Evolutionary conservation across 2,329 filamentous ascomycete species (phyloP), one percentile per base, ranked within the genome.

Genomic region (Alternaria sp.): DNA sequence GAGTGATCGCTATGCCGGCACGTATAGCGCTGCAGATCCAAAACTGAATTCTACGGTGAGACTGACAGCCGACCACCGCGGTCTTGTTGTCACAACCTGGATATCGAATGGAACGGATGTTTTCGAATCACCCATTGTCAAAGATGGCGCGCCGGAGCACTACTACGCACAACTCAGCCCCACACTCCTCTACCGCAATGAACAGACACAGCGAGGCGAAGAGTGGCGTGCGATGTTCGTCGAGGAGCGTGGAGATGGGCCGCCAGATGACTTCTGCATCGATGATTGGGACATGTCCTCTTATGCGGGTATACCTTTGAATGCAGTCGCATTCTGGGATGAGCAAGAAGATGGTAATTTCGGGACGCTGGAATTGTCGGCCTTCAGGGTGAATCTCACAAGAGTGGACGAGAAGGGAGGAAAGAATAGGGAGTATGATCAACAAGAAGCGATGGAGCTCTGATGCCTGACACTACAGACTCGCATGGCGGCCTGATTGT

Each of bases 261-360:
- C 62, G 18, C 55, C 9, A 52, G 73, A 79, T 53, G 78, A 81
- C 7, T 79, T 77, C 43, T 81, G 79, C 54, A 39, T 71, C 4
- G 69, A 67, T 0, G 66, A 80, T 57, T 62, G 78, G 5, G 76
- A 79, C 20, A 59, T 57, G 3, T 39, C 67, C 3, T 65, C 66
- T 20, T 81, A 80, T 62, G 78, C 67, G 3, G 74, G 70, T 2
- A 54, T 72, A 16, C 72, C 75, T 0, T 36, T 79, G 11, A 79
- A 78, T 26, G 77, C 78, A 51, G 24, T 75, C 5, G 70, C 78
- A 0, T 79, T 81, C 49, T 80, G 78, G 78, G 63, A 69, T 22
- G 38, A 63, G 24, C 63, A 53, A 1, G 61, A 70, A 11, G 58
- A 57, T 8, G 63, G 57, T 0, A 32, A 39, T 3, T 68, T 71